phyloP scores from a whole-genome alignment of 2,329 filamentous ascomycete species.

The Trichoderma afroharzianum region DNA sequence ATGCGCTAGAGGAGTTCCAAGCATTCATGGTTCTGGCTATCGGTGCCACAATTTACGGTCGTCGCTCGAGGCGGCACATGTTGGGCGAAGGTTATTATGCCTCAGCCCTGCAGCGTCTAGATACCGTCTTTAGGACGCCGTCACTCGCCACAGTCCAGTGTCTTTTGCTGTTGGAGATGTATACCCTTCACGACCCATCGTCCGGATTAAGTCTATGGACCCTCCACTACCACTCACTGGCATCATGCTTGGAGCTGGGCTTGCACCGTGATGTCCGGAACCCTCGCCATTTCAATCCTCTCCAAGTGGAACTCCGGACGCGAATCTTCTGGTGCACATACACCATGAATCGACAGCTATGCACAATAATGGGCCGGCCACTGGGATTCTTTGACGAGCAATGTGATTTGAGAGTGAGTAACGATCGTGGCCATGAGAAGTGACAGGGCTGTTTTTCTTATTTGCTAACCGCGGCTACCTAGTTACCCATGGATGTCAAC shows the following conservation, averaged over 20 bases:
- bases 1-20: slow-evolving; percentile 41
- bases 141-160: slow-evolving; percentile 49
- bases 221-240: slow-evolving; percentile 53
- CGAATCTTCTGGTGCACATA: slow-evolving; percentile 54
- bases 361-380: slow-evolving; percentile 54
- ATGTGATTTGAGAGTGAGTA: slow-evolving; percentile 41
- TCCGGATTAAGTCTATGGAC: slow-evolving; percentile 51
- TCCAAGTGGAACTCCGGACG: slow-evolving; percentile 53
- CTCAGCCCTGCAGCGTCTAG: slow-evolving; percentile 44
- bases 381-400: slow-evolving; percentile 54
- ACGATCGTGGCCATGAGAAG: no score
- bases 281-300: slow-evolving; percentile 39
- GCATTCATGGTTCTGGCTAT: slow-evolving; percentile 53
- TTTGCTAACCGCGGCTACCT: slow-evolving; percentile 28
- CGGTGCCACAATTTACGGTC: slow-evolving; percentile 42
- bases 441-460: not conserved
- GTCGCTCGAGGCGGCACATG: slow-evolving; percentile 9
- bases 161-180: slow-evolving; percentile 44
- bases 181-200: slow-evolving; percentile 48
- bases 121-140: slow-evolving; percentile 45
- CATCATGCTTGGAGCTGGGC: slow-evolving; percentile 48
- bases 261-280: slow-evolving; percentile 47
- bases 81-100: slow-evolving; percentile 25
- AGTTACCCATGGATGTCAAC: slow-evolving; percentile 15
- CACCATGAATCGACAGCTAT: slow-evolving; percentile 47